A percentile compares a stretch with the other conserved stretches of the same genome.
Evolutionary conservation across 495 filamentous ascomycete species (phyloP).

Genomic region (Hypoxylon fuscum): DNA sequence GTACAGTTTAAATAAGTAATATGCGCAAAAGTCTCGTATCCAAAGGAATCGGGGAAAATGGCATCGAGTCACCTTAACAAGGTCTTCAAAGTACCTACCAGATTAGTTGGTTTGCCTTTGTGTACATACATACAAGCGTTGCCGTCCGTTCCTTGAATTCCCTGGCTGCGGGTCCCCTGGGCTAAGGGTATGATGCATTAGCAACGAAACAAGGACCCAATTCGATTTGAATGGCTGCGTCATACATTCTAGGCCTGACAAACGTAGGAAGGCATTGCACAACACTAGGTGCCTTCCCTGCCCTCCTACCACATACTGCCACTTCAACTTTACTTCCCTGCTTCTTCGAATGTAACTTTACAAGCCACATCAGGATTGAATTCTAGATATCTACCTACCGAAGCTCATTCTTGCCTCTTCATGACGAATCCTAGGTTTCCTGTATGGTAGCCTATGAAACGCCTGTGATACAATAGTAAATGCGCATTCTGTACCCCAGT

Average conservation of each 20-base stretch:
- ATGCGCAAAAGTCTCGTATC: conserved; percentile 11
- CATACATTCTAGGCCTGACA: conserved; percentile 30
- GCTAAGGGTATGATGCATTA: conserved; percentile 41
- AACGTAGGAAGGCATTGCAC: background rate
- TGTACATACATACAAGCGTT: conserved; percentile 9
- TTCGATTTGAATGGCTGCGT: conserved; percentile 31
- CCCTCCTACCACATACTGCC: too few species aligned
- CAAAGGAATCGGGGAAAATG: conserved; percentile 12
- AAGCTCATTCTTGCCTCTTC: too few species aligned
- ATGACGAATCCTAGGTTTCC: too few species aligned
- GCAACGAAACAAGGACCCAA: conserved; percentile 39
- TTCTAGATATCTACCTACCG: background rate
- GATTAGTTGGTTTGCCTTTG: conserved; percentile 24
- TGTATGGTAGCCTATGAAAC: too few species aligned
- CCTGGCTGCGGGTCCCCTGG: conserved; percentile 21
- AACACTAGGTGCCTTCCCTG: background rate
- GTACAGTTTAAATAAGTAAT: conserved; percentile 33
- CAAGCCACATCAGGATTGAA: conserved; percentile 2
- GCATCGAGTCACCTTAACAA: conserved; percentile 18
- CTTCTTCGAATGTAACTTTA: background rate
- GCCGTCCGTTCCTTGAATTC: conserved; percentile 37
- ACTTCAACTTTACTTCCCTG: background rate
- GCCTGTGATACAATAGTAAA: too few species aligned
- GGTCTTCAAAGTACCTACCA: conserved; percentile 3
- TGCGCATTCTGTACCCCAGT: too few species aligned